Conservation (phyloP, 495 filamentous ascomycete species). For the Aspergillus kassunensis region DNA sequence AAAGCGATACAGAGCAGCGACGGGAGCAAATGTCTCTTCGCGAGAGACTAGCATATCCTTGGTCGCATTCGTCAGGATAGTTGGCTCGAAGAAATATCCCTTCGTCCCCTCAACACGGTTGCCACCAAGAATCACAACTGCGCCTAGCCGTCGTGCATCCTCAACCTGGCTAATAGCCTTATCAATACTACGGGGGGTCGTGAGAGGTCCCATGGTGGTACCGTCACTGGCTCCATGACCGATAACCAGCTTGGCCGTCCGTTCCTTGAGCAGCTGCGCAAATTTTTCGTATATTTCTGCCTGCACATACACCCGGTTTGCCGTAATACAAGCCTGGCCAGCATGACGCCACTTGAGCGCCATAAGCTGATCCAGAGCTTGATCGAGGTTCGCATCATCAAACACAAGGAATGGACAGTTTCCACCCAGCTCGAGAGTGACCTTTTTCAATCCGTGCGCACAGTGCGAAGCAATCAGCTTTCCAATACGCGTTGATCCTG, state of each 20-base stretch:
- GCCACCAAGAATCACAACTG: constrained; percentile 55
- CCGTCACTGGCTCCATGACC: constrained; percentile 57
- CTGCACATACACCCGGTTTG: constrained; percentile 71
- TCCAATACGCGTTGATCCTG: constrained; percentile 62
- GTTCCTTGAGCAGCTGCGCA: constrained; percentile 49
- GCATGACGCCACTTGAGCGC: constrained; percentile 63
- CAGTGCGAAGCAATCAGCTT: constrained; percentile 58
- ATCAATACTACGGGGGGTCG: constrained; percentile 58
- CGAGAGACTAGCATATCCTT: constrained; percentile 59
- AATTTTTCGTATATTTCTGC: constrained; percentile 51
- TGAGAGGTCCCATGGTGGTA: constrained; percentile 66
- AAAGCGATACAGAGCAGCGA: constrained; percentile 65
- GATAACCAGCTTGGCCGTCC: constrained; percentile 53
- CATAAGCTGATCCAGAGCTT: constrained; percentile 57
- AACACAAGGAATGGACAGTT: constrained; percentile 75
- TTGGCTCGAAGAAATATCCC: constrained; percentile 73
- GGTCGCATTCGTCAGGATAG: constrained; percentile 59
- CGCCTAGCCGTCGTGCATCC: constrained; percentile 60
- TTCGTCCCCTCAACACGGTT: constrained; percentile 40
- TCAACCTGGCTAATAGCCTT: constrained; percentile 60
- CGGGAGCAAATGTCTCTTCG: constrained; percentile 69
- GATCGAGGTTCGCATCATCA: constrained; percentile 65
- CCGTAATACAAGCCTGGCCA: constrained; percentile 71
- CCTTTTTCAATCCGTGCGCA: constrained; percentile 62
- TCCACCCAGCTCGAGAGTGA: constrained; percentile 69